Base-by-base conservation (phyloP, 371 early-diverging fungal genomes). In the Rhizopus stolonifer region DNA sequence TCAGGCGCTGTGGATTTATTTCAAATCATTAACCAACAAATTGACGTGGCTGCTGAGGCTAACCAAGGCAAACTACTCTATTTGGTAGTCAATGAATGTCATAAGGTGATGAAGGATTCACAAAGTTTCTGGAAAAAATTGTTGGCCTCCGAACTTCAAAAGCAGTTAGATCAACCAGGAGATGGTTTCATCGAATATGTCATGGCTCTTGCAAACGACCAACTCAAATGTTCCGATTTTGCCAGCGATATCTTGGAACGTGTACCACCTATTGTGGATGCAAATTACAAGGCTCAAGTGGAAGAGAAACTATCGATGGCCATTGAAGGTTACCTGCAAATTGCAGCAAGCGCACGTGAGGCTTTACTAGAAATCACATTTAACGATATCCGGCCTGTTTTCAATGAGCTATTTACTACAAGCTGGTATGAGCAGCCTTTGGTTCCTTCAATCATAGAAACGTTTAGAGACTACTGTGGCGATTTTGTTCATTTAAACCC, bases 11-110 rank as follows among this genome's bases (percentile, higher is more conserved):
- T 90, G 15, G 88, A 94, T 46, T 75, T 95, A 61, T 96, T 96
- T 69, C 91, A 95, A 67, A 95, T 97, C 76, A 84, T 97, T 58
- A 96, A 95, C 65, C 95, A 97, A 74, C 96, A 97, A 61, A 84
- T 98, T 32, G 93, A 94, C 46, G 72, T 96, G 8, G 96, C 92
- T 0, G 78, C 81, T 15, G 84, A 88, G 23, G 88, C 92, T 2
- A 87, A 88, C 43, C 86, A 91, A n/a, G 90, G 89, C 14, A 89
- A 85, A 48, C 70, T 98, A 14, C 72, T 96, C 21, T 87, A 83
- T 65, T 88, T 95, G 52, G 89, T 97, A 6, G 77, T 96, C 5
- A 72, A 72, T 15, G 95, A 94, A 66, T 96, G 96, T 68, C 80
- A 87, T 62, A 81, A 83, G 32, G 83, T 87, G 1, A 84, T 96